These are phyloP conservation scores for Plasmodium inui DNA, from an alignment of 169 alveolate species.

Conservation along the genomic window DNA sequence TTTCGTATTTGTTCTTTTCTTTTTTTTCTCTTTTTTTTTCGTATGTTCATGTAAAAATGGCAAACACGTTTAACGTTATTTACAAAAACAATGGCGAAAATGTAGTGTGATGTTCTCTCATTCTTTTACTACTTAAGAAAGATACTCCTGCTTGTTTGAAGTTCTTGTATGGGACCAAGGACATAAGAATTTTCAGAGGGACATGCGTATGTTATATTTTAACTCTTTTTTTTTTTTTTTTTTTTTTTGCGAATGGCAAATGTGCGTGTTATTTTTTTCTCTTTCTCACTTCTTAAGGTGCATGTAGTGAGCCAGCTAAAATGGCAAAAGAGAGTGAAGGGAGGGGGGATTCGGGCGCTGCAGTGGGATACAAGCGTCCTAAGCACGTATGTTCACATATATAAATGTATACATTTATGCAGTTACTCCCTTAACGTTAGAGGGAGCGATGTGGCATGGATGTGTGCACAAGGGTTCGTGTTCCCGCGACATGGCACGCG, in stretches of 20 bases:
- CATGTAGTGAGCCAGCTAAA: neutral
- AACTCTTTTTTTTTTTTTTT: neutral
- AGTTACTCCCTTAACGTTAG: neutral
- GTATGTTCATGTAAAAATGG: neutral
- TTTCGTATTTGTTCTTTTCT: neutral
- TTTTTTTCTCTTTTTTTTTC: neutral
- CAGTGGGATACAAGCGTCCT: neutral
- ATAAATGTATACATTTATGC: neutral
- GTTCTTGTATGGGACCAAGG: neutral
- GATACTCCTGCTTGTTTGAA: neutral
- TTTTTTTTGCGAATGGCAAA: neutral
- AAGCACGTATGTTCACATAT: neutral
- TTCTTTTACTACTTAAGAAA: neutral
- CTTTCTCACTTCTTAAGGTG: neutral
- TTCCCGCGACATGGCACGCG: neutral
- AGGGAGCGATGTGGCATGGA: neutral
- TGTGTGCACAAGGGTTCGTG: neutral
- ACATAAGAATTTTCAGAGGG: neutral
- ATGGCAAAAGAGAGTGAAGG: neutral
- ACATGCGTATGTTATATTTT: slow-evolving; percentile 1
- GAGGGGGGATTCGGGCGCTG: neutral
- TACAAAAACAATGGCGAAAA: neutral
- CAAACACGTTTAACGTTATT: neutral
- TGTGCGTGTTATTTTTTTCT: neutral
- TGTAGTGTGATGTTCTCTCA: neutral